Conservation (phyloP, 257 asterid species). For the Solanum bulbocastanum region DNA sequence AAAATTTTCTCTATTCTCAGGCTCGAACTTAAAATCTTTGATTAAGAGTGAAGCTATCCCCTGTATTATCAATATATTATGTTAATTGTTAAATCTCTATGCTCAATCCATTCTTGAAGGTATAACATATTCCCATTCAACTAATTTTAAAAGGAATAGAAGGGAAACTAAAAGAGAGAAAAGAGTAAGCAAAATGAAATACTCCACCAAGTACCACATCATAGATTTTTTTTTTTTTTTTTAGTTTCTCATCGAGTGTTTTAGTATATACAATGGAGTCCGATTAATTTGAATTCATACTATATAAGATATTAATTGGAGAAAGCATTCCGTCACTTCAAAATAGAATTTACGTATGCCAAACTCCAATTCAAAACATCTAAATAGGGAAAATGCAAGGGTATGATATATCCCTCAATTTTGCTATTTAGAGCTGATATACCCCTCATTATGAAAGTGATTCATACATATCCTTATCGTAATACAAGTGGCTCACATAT, state of each 20-base stretch:
- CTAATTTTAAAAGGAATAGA: neutral
- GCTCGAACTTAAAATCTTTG: too few relatives aligned
- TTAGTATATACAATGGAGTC: neutral
- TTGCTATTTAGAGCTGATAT: neutral
- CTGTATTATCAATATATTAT: neutral
- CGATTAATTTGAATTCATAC: neutral
- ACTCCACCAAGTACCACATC: neutral
- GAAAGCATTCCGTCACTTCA: neutral
- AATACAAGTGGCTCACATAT: too few relatives aligned
- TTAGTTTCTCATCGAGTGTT: neutral
- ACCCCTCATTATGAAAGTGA: neutral
- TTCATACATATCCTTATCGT: too few relatives aligned
- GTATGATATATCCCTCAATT: neutral
- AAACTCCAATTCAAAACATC: neutral
- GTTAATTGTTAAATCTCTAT: neutral
- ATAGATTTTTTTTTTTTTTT: neutral
- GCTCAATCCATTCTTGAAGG: neutral
- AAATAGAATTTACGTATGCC: too few relatives aligned
- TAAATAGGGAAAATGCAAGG: neutral
- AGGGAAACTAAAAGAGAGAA: neutral
- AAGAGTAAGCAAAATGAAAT: neutral
- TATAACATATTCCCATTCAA: neutral
- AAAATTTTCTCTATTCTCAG: rapidly evolving
- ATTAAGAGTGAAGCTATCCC: too few relatives aligned
- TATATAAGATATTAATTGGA: neutral